Percentiles rank a stretch among this genome's conserved stretches.
phyloP scores from a whole-genome alignment of 176 grass and related monocot species.

The Paspalum vaginatum region DNA sequence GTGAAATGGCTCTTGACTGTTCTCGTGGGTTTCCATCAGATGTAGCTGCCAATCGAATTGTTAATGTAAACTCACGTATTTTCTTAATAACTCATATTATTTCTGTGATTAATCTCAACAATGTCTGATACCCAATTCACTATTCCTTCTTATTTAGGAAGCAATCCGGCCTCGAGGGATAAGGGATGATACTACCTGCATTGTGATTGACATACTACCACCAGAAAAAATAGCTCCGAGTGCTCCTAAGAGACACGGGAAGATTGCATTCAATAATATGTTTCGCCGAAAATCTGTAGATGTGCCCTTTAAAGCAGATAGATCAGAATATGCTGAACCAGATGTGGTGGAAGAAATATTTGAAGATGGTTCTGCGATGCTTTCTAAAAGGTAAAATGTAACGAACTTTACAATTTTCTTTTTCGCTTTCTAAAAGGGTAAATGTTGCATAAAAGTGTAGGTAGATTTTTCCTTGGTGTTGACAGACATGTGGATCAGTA shows the following conservation, averaged over 20 bases:
- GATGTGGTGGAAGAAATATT: conserved; percentile 98
- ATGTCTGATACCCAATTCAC: conserved; percentile 28
- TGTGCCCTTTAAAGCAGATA: conserved; percentile 46
- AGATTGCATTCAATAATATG: conserved; percentile 70
- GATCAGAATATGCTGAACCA: conserved; percentile 56
- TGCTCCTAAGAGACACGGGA: conserved; percentile 68
- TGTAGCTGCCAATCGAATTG: conserved; percentile 78
- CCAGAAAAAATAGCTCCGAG: conserved; percentile 63
- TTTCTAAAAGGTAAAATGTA: conserved; percentile 62
- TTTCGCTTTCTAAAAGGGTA: neutral
- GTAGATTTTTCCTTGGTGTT: conserved; percentile 6
- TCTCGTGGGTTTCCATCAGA: conserved; percentile 70
- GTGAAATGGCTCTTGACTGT: conserved; percentile 72
- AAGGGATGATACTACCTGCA: conserved; percentile 97
- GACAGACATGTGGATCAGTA: neutral
- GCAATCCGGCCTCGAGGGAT: conserved; percentile 75
- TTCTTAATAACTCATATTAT: neutral
- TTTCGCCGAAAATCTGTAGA: conserved; percentile 63
- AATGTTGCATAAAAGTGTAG: neutral
- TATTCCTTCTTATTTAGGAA: conserved; percentile 58
- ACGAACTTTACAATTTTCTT: neutral
- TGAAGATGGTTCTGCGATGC: conserved; percentile 82
- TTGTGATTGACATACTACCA: conserved; percentile 87
- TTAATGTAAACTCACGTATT: conserved; percentile 57
- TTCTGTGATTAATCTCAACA: conserved; percentile 34